Conservation (phyloP, 441 rosid genomes). For the Flueggea neowawraea region DNA sequence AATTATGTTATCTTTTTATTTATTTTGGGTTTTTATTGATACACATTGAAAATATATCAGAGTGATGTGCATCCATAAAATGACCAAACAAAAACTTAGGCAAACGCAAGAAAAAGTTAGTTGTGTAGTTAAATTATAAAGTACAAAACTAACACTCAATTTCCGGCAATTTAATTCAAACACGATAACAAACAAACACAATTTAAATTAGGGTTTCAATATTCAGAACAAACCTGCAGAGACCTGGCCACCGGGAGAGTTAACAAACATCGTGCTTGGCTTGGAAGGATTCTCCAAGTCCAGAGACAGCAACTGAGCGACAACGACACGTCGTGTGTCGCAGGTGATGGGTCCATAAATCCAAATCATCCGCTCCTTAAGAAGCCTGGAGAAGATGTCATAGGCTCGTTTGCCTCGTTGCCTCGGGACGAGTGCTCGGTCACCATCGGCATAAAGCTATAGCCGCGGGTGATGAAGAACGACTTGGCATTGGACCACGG, state of each 20-base stretch:
- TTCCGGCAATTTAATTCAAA: too few species aligned
- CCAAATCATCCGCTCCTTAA: slow-evolving; percentile 92
- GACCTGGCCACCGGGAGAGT: slow-evolving; percentile 98
- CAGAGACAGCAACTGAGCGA: slow-evolving; percentile 96
- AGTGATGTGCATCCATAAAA: too few species aligned
- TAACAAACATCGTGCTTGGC: slow-evolving; percentile 95
- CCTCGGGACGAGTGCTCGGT: slow-evolving; percentile 89
- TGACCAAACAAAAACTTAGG: too few species aligned
- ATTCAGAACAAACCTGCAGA: slow-evolving; percentile 58
- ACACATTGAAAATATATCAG: too few species aligned
- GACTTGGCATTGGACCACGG: slow-evolving; percentile 8
- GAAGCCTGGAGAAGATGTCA: slow-evolving; percentile 92
- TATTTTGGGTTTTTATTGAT: too few species aligned
- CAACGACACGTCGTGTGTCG: slow-evolving; percentile 89
- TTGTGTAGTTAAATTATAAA: too few species aligned
- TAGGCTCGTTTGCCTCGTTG: slow-evolving; percentile 82
- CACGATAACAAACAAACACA: too few species aligned
- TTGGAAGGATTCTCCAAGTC: slow-evolving; percentile 98
- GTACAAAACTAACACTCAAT: too few species aligned
- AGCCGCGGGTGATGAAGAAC: slow-evolving; percentile 25
- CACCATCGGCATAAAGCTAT: slow-evolving; percentile 89
- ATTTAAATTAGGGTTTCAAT: too few species aligned
- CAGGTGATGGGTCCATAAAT: slow-evolving; percentile 91
- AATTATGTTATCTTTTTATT: too few species aligned
- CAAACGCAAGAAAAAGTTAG: too few species aligned